Evolutionary conservation across 495 filamentous ascomycete genomes (phyloP).

Genomic region (Xylaria intraflava): DNA sequence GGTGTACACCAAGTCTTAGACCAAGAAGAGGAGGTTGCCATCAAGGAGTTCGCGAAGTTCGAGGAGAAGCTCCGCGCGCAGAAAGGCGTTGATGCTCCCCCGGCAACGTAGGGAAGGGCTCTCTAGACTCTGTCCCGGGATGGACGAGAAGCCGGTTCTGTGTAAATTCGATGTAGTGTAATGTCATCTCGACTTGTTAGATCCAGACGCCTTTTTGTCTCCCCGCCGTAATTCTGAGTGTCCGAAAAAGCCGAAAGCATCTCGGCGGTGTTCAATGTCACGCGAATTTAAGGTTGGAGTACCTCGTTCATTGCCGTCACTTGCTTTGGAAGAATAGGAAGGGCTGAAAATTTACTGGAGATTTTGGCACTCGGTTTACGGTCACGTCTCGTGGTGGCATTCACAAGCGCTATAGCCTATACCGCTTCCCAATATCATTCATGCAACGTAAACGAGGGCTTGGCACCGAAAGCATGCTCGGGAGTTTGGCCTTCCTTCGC

Average conservation of each 20-base stretch:
- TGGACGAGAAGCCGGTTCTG: constrained; percentile 20
- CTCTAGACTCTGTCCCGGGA: constrained; percentile 54
- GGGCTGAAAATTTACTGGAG: no score
- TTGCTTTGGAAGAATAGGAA: no score
- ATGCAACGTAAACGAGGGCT: constrained; percentile 2
- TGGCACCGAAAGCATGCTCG: constrained; percentile 1
- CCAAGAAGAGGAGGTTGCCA: constrained; percentile 82
- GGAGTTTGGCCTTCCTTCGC: constrained; percentile 1
- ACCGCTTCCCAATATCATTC: neutral
- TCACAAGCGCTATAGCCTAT: constrained; percentile 2
- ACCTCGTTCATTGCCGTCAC: neutral
- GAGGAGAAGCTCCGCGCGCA: constrained; percentile 86
- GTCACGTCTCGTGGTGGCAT: constrained; percentile 1
- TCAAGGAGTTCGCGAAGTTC: constrained; percentile 89
- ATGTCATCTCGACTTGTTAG: constrained; percentile 4
- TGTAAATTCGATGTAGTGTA: constrained; percentile 20
- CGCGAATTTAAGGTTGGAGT: neutral
- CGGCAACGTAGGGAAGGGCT: constrained; percentile 58
- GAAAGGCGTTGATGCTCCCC: constrained; percentile 48
- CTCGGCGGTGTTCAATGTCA: neutral
- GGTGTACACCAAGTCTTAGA: constrained; percentile 88
- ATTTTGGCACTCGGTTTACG: no score
- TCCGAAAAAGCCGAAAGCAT: neutral
- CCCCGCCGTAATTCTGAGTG: neutral
- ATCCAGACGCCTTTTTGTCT: neutral